Percentiles rank a stretch among this genome's conserved stretches.
Conservation (phyloP, 257 asterid species). For the Haberlea rhodopensis region DNA sequence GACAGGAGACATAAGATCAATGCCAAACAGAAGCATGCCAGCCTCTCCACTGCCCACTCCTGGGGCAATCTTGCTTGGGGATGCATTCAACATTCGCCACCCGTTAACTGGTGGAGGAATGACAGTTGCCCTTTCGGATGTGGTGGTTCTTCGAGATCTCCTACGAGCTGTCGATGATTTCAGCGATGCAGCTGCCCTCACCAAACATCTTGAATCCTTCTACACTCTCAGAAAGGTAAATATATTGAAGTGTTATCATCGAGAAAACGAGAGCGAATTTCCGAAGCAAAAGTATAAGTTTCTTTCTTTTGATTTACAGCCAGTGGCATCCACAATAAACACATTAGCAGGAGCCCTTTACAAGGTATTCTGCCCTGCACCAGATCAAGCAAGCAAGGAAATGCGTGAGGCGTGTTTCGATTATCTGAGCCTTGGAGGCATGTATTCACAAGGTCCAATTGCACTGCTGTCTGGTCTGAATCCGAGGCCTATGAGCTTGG, state of each 20-base stretch:
- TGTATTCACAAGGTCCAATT: constrained; percentile 43
- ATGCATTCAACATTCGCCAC: constrained; percentile 61
- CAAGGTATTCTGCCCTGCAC: constrained; percentile 47
- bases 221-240: constrained; percentile 48
- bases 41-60: constrained; percentile 54
- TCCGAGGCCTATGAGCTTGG: constrained; percentile 50
- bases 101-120: constrained; percentile 58
- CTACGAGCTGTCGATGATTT: constrained; percentile 38
- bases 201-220: constrained; percentile 39
- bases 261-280: not conserved
- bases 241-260: not conserved
- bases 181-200: constrained; percentile 35
- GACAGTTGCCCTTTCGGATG: constrained; percentile 55
- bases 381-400: constrained; percentile 49
- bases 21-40: constrained; percentile 57
- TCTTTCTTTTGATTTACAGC: constrained; percentile 29
- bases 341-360: constrained; percentile 51
- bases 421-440: constrained; percentile 47
- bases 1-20: constrained; percentile 47
- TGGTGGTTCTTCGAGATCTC: constrained; percentile 47
- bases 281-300: not conserved
- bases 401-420: constrained; percentile 56
- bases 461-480: constrained; percentile 49
- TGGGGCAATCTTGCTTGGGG: constrained; percentile 52
- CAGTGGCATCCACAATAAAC: constrained; percentile 52